Evolutionary conservation across 257 asterid genomes (phyloP), one percentile per base, ranked within the genome.

Genomic region (Solanum chmielewskii): DNA sequence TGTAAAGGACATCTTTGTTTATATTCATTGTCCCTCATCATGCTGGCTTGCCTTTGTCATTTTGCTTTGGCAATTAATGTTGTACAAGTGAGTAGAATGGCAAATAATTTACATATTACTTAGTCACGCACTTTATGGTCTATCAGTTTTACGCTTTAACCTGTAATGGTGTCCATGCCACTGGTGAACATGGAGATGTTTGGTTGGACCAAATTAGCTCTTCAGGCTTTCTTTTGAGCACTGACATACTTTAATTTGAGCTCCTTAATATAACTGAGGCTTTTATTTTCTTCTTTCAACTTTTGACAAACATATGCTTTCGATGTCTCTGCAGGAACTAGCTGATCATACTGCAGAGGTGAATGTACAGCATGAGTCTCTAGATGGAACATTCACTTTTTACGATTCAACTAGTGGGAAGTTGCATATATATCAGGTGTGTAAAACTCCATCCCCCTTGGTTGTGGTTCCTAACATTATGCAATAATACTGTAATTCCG

Each of bases 341-440:
- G 91, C 91, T 68, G 98, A 93, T 82, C 97, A 93, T 88, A 94
- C 94, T 33, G 91, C 82, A n/a, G 95, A 93, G 89, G 97, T 93
- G 90, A 95, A 89, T 73, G 89, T 95, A 84, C 99, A 96, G 25
- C 93, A 95, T 41, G 98, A 94, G 88, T 94, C 91, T 76, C 94
- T 95, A 83, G 98, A 95, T 86, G 98, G 95, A 88, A 75, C 90
- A 87, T 94, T 95, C 91, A 95, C 98, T 21, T 96, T 96, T 90
- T 94, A 96, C 60, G 98, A 93, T 89, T 93, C 98, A 62, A 93
- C 94, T 20, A 92, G 92, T 66, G 90, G 95, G 91, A 92, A 88
- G 88, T 90, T 96, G 87, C 98, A 94, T 74, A 92, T 96, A 86
- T 94, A 94, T 91, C 98, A 96, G 99, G 99, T 96, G 64, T 3